Evolutionary conservation across 495 filamentous ascomycete genomes (phyloP), one percentile per base, ranked within the genome.

Genomic region (Aspergillus incahuasiensis): DNA sequence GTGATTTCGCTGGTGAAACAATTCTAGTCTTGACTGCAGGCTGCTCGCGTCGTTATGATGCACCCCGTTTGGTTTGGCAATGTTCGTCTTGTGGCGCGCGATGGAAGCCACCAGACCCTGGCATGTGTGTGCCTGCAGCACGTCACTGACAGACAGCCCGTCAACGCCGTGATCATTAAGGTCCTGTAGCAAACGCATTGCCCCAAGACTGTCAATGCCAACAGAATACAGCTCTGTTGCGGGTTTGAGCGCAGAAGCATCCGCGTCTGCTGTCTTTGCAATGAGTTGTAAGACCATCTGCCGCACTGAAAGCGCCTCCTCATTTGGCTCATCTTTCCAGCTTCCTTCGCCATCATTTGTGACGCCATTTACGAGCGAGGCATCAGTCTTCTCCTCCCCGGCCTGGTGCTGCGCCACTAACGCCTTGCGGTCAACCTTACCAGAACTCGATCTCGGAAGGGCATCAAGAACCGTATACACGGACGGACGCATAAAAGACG

Each of bases 151-250:
- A 19, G 41, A 84, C 59, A 39, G 58, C 44, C 1, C 74, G 61
- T 56, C 34, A 24, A 63, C 50, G 7, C 56, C 48, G 43, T 63
- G 55, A 20, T 63, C 62, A 34, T 58, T 46, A 6, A 69, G 30
- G 22, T 54, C 59, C 38, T 69, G 62, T 12, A 80, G 59, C 20
- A 94, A 69, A 12, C 81, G 79, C 41, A 90, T 82, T 7, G 85
- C 84, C 0, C 85, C 85, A 11, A 94, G 86, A 0, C 88, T 91
- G 64, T 92, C 89, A 6, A 91, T 69, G 0, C 89, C 89, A 0
- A 92, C 69, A 25, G 90, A 86, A 60, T 87, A 91, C 19, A 92
- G 79, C 22, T 78, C 89, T 0, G 83, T 77, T 0, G 67, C 65
- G 12, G 72, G 68, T 4, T 62, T 68, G 30, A 89, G 73, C 0